phyloP scores from a whole-genome alignment of 345 rosid genomes.

The Eucalyptus shirleyi region DNA sequence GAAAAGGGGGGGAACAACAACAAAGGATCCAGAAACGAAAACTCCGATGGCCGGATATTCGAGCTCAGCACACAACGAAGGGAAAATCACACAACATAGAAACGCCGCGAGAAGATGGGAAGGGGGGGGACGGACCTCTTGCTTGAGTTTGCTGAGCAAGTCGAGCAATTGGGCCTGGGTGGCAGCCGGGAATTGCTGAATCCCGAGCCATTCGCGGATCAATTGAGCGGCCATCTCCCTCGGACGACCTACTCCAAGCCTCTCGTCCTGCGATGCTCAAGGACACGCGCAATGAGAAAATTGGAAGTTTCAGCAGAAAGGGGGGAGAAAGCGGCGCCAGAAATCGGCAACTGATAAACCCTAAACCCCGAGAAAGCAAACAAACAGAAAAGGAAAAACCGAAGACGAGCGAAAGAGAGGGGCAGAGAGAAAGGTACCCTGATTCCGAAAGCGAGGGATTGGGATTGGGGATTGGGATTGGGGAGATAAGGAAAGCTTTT shows the following conservation, averaged over 20 bases:
- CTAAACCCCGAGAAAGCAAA: background rate
- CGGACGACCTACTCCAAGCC: background rate
- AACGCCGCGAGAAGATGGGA: background rate
- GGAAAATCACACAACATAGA: background rate
- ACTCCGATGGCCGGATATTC: background rate
- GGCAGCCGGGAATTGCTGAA: conserved; percentile 75
- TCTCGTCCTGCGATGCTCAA: background rate
- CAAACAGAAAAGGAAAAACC: background rate
- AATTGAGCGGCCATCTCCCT: conserved; percentile 22
- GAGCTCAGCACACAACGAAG: background rate
- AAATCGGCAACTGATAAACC: background rate
- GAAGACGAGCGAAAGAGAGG: background rate
- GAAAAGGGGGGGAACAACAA: background rate
- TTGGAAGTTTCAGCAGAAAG: background rate
- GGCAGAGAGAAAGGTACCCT: background rate
- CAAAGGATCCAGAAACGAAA: background rate
- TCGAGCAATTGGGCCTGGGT: conserved; percentile 64
- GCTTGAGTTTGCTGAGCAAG: conserved; percentile 59
- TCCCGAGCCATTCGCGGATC: conserved; percentile 70
- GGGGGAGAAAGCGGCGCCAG: background rate
- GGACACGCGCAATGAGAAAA: background rate
- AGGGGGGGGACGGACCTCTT: conserved; percentile 29
- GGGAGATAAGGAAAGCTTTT: background rate
- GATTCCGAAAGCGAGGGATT: background rate
- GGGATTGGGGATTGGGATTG: background rate